phyloP scores from a whole-genome alignment of 2,329 filamentous ascomycete genomes.

The Diaporthe velutina region DNA sequence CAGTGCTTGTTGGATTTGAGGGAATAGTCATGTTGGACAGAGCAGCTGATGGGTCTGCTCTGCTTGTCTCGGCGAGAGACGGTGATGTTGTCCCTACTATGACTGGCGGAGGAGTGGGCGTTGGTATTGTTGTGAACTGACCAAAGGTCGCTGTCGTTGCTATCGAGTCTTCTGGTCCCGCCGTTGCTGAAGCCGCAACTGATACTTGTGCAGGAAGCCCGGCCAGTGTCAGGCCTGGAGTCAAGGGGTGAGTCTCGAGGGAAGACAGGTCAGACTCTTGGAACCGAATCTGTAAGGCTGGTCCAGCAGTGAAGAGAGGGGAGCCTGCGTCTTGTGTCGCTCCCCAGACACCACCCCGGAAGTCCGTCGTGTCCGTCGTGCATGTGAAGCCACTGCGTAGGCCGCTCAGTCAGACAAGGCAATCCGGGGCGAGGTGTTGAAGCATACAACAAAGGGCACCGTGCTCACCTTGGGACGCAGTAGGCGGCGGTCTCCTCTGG shows the following conservation, averaged over 20 bases:
- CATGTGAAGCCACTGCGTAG: constrained; percentile 51
- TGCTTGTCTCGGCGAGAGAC: background rate
- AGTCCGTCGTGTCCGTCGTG: constrained; percentile 56
- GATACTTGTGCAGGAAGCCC: background rate
- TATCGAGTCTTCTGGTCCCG: background rate
- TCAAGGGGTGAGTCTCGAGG: constrained; percentile 54
- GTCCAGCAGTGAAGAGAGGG: constrained; percentile 49
- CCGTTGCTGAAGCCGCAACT: background rate
- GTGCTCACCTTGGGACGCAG: constrained; percentile 45
- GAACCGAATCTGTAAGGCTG: constrained; percentile 55
- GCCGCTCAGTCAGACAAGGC: constrained; percentile 20
- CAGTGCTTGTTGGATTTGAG: background rate
- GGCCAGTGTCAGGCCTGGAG: constrained; percentile 46
- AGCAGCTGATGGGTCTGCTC: background rate
- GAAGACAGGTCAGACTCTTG: constrained; percentile 49
- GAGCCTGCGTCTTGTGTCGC: constrained; percentile 24
- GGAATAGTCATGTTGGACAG: constrained; percentile 12
- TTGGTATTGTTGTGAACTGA: background rate
- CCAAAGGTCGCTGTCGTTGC: background rate
- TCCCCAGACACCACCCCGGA: constrained; percentile 55
- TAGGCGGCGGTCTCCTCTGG: constrained; percentile 49
- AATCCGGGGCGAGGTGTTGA: constrained; percentile 8
- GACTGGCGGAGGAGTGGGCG: background rate
- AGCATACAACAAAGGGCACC: background rate
- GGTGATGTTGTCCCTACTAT: background rate